Conservation (phyloP, 2,329 filamentous ascomycete species). For the Colletotrichum lindemuthianum region DNA sequence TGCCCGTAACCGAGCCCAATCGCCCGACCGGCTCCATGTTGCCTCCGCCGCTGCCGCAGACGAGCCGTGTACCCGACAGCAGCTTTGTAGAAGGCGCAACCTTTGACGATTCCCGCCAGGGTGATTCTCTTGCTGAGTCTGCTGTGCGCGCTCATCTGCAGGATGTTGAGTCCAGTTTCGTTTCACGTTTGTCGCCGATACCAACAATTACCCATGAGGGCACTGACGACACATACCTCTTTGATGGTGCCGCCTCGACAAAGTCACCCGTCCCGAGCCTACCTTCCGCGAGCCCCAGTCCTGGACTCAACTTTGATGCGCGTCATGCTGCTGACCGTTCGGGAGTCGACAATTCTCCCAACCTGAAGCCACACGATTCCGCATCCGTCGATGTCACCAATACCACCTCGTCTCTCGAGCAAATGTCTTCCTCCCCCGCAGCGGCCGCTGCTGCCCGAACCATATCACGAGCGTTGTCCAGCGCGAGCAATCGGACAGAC, state of each 20-base stretch:
- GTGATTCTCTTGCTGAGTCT: slow-evolving; percentile 63
- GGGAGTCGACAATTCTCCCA: slow-evolving; percentile 18
- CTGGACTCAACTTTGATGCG: slow-evolving; percentile 18
- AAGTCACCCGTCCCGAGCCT: slow-evolving; percentile 48
- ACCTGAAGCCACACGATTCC: slow-evolving; percentile 37
- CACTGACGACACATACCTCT: slow-evolving; percentile 69
- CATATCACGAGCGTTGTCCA: slow-evolving; percentile 62
- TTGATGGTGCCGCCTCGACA: slow-evolving; percentile 55
- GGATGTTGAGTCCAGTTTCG: slow-evolving; percentile 74
- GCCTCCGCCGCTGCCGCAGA: slow-evolving; percentile 37
- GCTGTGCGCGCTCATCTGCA: slow-evolving; percentile 66
- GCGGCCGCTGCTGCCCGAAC: slow-evolving; percentile 64
- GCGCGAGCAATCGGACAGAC: slow-evolving; percentile 47
- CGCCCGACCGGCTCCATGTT: slow-evolving; percentile 34
- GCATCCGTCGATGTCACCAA: slow-evolving; percentile 47
- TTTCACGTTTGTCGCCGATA: slow-evolving; percentile 67
- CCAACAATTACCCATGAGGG: slow-evolving; percentile 57
- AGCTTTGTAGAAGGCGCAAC: slow-evolving; percentile 55
- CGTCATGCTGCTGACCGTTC: slow-evolving; percentile 13
- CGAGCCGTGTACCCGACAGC: slow-evolving; percentile 43
- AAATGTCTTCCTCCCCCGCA: slow-evolving; percentile 66
- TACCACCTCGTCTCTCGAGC: slow-evolving; percentile 62
- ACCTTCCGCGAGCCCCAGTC: slow-evolving; percentile 33
- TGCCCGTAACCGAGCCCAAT: slow-evolving; percentile 18
- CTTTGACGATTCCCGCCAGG: slow-evolving; percentile 49